Percentiles rank a stretch among this genome's conserved stretches.
These are phyloP conservation scores for Amoebophrya sp. DNA, from an alignment of 169 alveolate species.

Conservation along the genomic window DNA sequence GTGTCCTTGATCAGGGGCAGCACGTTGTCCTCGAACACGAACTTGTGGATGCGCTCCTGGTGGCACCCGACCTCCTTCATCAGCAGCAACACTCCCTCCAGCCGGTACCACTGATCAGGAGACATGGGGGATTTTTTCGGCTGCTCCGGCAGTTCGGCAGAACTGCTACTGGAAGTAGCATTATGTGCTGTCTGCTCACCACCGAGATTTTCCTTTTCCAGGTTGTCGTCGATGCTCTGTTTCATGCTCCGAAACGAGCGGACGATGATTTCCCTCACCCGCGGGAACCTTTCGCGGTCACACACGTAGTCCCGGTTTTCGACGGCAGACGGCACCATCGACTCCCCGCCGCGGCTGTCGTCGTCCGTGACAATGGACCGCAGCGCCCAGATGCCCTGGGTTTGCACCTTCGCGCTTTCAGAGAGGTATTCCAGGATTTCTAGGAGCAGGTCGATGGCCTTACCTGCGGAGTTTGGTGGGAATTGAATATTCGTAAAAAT, in stretches of 20 bases:
- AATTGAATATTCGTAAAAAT: too few relatives aligned
- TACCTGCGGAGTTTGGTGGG: too few relatives aligned
- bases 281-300: not conserved
- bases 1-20: conserved; percentile 6
- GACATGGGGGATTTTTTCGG: too few relatives aligned
- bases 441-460: not conserved
- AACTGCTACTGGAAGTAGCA: too few relatives aligned
- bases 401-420: not conserved
- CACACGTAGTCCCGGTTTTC: conserved; percentile 13
- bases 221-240: not conserved
- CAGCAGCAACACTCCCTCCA: not conserved
- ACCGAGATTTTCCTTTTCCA: too few relatives aligned
- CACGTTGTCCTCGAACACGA: conserved; percentile 20
- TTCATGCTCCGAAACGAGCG: not conserved
- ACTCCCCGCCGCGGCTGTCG: conserved; percentile 14
- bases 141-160: too few relatives aligned
- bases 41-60: conserved; percentile 22
- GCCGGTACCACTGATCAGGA: not conserved
- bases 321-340: conserved; percentile 7
- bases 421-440: not conserved
- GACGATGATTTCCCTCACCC: not conserved
- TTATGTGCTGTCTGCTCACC: too few relatives aligned
- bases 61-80: conserved; percentile 21
- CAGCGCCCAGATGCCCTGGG: not conserved
- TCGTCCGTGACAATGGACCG: not conserved